Evolutionary conservation across 371 early-diverging fungal species (phyloP).

Genomic region (Rhizopus arrhizus): DNA sequence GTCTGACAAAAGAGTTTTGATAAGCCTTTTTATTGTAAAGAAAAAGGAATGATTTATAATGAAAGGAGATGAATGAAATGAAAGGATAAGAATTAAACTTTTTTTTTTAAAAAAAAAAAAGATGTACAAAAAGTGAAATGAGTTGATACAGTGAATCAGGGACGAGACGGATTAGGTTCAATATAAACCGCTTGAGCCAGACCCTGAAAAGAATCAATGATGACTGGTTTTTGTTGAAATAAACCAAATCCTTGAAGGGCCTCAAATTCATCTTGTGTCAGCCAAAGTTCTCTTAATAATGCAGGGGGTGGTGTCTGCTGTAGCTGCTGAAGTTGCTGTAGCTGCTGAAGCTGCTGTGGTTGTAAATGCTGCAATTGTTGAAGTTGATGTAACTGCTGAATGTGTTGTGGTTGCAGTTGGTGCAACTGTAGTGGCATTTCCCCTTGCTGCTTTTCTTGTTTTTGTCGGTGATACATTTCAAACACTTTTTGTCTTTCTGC

Average conservation of each 20-base stretch:
- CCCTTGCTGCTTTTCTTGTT: conserved; percentile 10
- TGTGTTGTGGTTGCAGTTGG: conserved; percentile 4
- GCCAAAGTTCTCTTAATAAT: conserved; percentile 22
- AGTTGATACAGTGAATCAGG: background rate
- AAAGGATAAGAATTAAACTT: background rate
- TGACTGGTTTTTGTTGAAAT: conserved; percentile 34
- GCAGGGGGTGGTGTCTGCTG: no score
- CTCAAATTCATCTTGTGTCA: conserved; percentile 51
- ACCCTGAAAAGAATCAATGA: conserved; percentile 37
- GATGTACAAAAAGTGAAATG: background rate
- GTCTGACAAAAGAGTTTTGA: no score
- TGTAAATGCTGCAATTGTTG: background rate
- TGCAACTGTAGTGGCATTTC: background rate
- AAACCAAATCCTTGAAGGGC: conserved; percentile 46
- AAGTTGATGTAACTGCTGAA: conserved; percentile 34
- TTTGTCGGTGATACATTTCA: background rate
- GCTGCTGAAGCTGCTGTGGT: conserved; percentile 22
- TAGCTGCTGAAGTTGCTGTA: conserved; percentile 25
- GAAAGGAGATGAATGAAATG: no score
- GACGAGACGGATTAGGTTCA: conserved; percentile 27
- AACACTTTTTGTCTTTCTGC: no score
- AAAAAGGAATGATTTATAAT: no score
- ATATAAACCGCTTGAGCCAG: conserved; percentile 30
- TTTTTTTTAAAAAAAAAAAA: background rate
- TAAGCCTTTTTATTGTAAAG: no score